Conservation (phyloP, 2,329 filamentous ascomycete species). For the Didymella sp. region DNA sequence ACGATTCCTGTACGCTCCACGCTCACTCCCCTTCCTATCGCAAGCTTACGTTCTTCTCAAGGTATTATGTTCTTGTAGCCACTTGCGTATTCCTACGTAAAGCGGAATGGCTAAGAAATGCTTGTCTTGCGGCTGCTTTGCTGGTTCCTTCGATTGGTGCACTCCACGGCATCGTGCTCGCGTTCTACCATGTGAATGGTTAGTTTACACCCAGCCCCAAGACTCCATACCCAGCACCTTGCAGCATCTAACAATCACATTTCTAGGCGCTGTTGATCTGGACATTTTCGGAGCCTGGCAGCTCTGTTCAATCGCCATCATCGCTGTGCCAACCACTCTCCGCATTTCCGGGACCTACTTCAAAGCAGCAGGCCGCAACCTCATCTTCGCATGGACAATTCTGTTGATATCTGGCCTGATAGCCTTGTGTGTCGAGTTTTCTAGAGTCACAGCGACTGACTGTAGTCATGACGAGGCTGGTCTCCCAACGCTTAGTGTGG, state of each 20-base stretch:
- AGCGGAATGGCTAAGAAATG: slow-evolving; percentile 66
- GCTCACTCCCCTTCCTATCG: slow-evolving; percentile 12
- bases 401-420: slow-evolving; percentile 67
- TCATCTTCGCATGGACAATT: slow-evolving; percentile 71
- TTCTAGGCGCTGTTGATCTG: slow-evolving; percentile 68
- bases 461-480: slow-evolving; percentile 55
- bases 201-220: slow-evolving; percentile 37
- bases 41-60: slow-evolving; percentile 51
- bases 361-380: slow-evolving; percentile 67
- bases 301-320: slow-evolving; percentile 69
- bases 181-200: slow-evolving; percentile 66
- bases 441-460: slow-evolving; percentile 56
- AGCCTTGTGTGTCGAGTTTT: slow-evolving; percentile 70
- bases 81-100: slow-evolving; percentile 69
- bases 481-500: no score
- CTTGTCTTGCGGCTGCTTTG: slow-evolving; percentile 66
- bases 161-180: slow-evolving; percentile 68
- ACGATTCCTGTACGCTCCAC: slow-evolving; percentile 54
- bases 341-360: slow-evolving; percentile 70
- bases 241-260: slow-evolving; percentile 16
- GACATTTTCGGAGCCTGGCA: slow-evolving; percentile 74
- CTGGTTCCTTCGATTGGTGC: slow-evolving; percentile 69
- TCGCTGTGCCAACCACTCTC: slow-evolving; percentile 69
- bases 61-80: slow-evolving; percentile 67
- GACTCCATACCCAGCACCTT: not conserved